Evolutionary conservation across 139 green algal genomes (phyloP).

Genomic region (Tetradesmus lagerheimii): DNA sequence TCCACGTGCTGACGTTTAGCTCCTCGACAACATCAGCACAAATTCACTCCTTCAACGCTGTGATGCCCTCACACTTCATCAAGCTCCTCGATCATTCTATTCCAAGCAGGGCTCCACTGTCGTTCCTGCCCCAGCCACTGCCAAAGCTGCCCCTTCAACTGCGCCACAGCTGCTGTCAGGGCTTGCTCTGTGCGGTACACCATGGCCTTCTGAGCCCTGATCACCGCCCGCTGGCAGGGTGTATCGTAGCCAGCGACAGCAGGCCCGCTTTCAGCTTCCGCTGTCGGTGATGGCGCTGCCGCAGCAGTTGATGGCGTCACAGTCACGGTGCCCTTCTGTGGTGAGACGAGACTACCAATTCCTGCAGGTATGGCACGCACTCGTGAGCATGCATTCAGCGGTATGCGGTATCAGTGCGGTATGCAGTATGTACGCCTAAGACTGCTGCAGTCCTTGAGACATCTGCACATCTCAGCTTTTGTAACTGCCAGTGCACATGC

Average conservation of each 20-base stretch:
- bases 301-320: not conserved
- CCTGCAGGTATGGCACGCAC: not conserved
- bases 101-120: constrained; percentile 60
- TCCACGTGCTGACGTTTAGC: not conserved
- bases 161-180: constrained; percentile 14
- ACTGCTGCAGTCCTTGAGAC: too few species aligned
- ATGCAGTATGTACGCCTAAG: too few species aligned
- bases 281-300: not conserved
- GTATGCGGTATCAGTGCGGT: too few species aligned
- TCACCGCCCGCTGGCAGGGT: constrained; percentile 59
- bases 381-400: too few species aligned
- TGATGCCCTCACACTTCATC: constrained; percentile 51
- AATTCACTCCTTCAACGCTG: not conserved
- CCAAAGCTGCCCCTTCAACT: constrained; percentile 33
- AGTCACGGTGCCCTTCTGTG: not conserved
- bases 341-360: not conserved
- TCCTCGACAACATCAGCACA: not conserved
- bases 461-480: too few species aligned
- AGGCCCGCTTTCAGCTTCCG: not conserved
- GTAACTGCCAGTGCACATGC: too few species aligned
- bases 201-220: constrained; percentile 56
- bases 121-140: constrained; percentile 54
- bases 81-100: constrained; percentile 51
- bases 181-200: constrained; percentile 48
- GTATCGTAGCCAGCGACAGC: constrained; percentile 57